Evolutionary conservation across 495 filamentous ascomycete species (phyloP), one percentile per base, ranked within the genome.

Genomic region (Penicilliopsis zonata): DNA sequence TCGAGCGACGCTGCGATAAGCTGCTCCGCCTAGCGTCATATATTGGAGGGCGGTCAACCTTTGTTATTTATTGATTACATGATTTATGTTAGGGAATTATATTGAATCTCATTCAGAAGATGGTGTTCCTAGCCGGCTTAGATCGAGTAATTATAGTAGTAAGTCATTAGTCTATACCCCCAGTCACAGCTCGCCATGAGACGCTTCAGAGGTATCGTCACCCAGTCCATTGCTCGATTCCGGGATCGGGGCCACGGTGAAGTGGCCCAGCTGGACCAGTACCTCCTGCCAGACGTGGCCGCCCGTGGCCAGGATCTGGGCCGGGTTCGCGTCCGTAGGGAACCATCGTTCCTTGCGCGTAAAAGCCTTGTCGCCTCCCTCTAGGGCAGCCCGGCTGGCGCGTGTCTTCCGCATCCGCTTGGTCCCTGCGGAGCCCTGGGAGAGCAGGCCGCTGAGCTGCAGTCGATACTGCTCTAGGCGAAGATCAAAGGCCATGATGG

Each of bases 261-360:
- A 61, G 36, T 63, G 41, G 5, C 61, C 61, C 21, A 43, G 41
- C 30, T 48, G 50, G 12, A 51, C 44, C 27, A 58, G 52, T 7
- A 67, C 47, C 12, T 67, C 54, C 40, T 63, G 59, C 84, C 85
- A 90, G 4, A 59, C 66, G 24, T 57, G 50, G 5, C 74, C 74
- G 0, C 74, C 83, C 1, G 86, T 88, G 22, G 52, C 58, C 44
- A 83, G 61, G 1, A 92, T 71, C 18, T 69, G 46, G 5, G 61
- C 49, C 5, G 74, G 62, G 39, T 88, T 80, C 8, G 80, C 50
- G 4, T 73, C 63, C 14, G 62, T 62, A n/a, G 70, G 63, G 50
- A 94, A 88, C 74, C 86, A 94, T 31, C 70, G 67, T 50, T 90
- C 85, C 32, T 70, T 73, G 29, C 84, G 69, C 12, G 74, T 83